Percentiles rank a stretch among this genome's conserved stretches.
phyloP scores from a whole-genome alignment of 352 stramenopile species.

The Phytophthora foliorum region DNA sequence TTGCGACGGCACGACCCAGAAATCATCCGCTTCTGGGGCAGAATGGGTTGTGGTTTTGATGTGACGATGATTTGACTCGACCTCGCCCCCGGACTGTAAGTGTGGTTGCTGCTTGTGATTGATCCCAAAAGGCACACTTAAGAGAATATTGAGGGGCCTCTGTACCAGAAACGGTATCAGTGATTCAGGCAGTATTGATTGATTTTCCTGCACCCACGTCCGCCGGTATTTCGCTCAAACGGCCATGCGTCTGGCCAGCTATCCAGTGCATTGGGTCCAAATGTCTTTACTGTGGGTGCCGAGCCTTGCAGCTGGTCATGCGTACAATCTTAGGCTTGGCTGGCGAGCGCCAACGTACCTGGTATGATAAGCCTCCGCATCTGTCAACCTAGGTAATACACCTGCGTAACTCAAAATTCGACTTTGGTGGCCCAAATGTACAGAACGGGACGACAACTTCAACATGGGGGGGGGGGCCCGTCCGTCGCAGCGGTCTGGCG shows the following conservation, averaged over 20 bases:
- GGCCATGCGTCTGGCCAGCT: conserved; percentile 13
- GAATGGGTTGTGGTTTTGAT: conserved; percentile 37
- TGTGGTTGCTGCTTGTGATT: neutral
- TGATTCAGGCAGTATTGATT: neutral
- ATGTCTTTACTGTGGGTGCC: conserved; percentile 7
- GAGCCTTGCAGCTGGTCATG: neutral
- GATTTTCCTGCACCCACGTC: conserved; percentile 16
- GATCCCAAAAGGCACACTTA: neutral
- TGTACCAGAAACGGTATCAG: neutral
- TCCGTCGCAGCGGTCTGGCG: conserved; percentile 11
- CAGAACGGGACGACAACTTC: conserved; percentile 26
- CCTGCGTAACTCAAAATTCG: neutral
- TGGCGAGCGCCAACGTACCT: neutral
- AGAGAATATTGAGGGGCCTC: neutral
- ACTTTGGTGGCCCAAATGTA: neutral
- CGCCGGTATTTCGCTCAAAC: conserved; percentile 16
- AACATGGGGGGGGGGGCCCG: conserved; percentile 21
- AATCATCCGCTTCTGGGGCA: conserved; percentile 39
- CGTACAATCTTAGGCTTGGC: conserved; percentile 11
- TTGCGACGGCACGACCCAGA: conserved; percentile 32
- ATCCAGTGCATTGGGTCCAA: conserved; percentile 14
- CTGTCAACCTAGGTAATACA: too few species aligned
- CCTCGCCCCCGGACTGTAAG: neutral
- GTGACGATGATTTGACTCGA: conserved; percentile 23
- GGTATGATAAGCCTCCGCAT: conserved; percentile 9